These are phyloP conservation scores for Phytophthora syringae DNA, from an alignment of 352 stramenopile genomes.

Conservation along the genomic window DNA sequence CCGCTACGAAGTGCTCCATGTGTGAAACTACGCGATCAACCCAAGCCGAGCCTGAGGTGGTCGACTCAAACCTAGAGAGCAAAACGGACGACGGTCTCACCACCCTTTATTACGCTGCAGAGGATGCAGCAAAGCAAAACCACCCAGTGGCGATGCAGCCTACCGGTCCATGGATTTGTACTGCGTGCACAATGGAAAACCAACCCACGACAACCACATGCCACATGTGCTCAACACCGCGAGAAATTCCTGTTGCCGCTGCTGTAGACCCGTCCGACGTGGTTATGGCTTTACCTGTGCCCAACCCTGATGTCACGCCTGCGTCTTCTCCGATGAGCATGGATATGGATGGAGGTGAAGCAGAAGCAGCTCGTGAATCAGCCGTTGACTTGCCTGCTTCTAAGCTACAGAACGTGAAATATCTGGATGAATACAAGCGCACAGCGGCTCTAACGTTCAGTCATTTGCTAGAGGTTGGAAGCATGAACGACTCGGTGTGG, in stretches of 20 bases:
- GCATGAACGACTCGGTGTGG: constrained; percentile 56
- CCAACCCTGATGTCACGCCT: constrained; percentile 30
- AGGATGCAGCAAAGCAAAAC: constrained; percentile 47
- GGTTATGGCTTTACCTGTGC: constrained; percentile 36
- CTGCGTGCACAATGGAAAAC: constrained; percentile 87
- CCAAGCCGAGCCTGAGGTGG: constrained; percentile 27
- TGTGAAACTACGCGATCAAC: constrained; percentile 64
- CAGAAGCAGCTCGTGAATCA: neutral
- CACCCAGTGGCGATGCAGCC: constrained; percentile 30
- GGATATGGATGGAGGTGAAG: constrained; percentile 39
- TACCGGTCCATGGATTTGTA: constrained; percentile 54
- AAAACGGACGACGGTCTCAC: constrained; percentile 58
- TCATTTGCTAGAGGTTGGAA: constrained; percentile 35
- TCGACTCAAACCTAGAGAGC: constrained; percentile 22
- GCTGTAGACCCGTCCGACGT: constrained; percentile 42
- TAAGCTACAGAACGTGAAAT: constrained; percentile 51
- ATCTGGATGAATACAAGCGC: constrained; percentile 59
- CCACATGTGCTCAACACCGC: constrained; percentile 74
- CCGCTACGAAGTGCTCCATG: constrained; percentile 72
- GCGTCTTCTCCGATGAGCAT: constrained; percentile 45
- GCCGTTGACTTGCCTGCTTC: constrained; percentile 14
- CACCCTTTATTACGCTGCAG: constrained; percentile 73
- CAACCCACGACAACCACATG: constrained; percentile 54
- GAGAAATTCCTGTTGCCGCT: constrained; percentile 49
- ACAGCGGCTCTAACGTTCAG: constrained; percentile 45